These are phyloP conservation scores for Coemansia sp. DNA, from an alignment of 192 early-diverging fungal species.

Conservation along the genomic window DNA sequence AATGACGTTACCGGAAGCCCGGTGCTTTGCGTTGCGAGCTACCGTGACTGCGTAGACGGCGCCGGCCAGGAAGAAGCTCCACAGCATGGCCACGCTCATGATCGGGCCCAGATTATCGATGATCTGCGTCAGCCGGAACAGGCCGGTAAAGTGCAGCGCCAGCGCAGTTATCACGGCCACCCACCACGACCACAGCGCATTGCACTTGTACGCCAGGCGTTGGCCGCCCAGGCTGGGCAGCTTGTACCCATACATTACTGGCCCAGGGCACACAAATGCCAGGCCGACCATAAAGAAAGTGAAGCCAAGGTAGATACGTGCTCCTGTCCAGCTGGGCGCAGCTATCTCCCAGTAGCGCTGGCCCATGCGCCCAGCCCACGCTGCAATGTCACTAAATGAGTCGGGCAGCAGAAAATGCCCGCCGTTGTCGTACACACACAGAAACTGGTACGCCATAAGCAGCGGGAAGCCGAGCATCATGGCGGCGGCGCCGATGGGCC, in stretches of 20 bases:
- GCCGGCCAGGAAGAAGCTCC: slow-evolving; percentile 64
- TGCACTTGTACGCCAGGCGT: slow-evolving; percentile 82
- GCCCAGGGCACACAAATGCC: slow-evolving; percentile 68
- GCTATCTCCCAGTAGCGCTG: slow-evolving; percentile 57
- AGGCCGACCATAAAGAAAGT: slow-evolving; percentile 59
- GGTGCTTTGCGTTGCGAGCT: slow-evolving; percentile 72
- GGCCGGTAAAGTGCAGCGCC: slow-evolving; percentile 64
- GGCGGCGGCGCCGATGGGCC: slow-evolving; percentile 62
- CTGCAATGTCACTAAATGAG: slow-evolving; percentile 42
- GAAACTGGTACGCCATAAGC: slow-evolving; percentile 74
- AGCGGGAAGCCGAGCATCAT: slow-evolving; percentile 75
- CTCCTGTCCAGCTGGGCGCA: slow-evolving; percentile 55
- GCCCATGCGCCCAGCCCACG: slow-evolving; percentile 49
- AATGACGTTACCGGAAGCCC: slow-evolving; percentile 70
- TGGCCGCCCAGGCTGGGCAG: slow-evolving; percentile 70
- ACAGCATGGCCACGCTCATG: slow-evolving; percentile 67
- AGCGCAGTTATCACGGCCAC: slow-evolving; percentile 58
- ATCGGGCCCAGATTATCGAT: slow-evolving; percentile 67
- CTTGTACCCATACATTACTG: slow-evolving; percentile 65
- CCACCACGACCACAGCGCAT: slow-evolving; percentile 70
- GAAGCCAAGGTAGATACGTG: slow-evolving; percentile 63
- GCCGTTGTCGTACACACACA: slow-evolving; percentile 67
- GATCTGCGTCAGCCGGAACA: slow-evolving; percentile 60
- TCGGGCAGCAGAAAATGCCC: slow-evolving; percentile 59
- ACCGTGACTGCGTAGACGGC: slow-evolving; percentile 60